Conservation (phyloP, 441 rosid genomes). For the Adansonia grandidieri region DNA sequence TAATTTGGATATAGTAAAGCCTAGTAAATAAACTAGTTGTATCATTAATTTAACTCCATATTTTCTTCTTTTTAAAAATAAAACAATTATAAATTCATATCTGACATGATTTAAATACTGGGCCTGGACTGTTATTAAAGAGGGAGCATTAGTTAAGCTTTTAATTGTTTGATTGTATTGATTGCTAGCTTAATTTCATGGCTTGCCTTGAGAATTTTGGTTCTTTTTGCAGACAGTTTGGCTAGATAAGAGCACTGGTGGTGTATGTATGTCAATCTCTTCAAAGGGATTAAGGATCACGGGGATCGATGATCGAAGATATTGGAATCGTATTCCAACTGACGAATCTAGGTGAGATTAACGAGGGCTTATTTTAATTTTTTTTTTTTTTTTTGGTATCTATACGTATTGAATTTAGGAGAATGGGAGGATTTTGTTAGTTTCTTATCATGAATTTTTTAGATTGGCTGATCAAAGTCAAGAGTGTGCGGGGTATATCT, state of each 20-base stretch:
- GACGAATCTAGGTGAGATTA: conserved; percentile 86
- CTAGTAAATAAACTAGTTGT: background rate
- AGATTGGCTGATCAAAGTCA: conserved; percentile 34
- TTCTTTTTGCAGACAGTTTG: conserved; percentile 64
- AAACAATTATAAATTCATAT: background rate
- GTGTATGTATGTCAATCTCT: conserved; percentile 69
- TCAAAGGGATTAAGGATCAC: conserved; percentile 80
- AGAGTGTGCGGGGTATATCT: conserved; percentile 30
- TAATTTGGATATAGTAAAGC: background rate
- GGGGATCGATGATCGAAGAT: conserved; percentile 91
- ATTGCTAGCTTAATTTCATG: too few relatives aligned
- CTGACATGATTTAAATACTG: background rate
- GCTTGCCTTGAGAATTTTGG: conserved; percentile 21
- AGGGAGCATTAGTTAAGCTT: background rate
- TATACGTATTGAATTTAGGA: background rate
- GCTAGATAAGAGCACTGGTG: conserved; percentile 75
- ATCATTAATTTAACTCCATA: too few relatives aligned
- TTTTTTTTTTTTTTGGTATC: background rate
- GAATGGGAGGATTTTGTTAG: conserved; percentile 27
- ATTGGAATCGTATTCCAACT: conserved; percentile 76
- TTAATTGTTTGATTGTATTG: too few relatives aligned
- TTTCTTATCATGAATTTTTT: conserved; percentile 31
- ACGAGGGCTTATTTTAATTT: background rate
- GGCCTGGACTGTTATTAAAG: too few relatives aligned
- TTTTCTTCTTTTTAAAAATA: background rate